These are phyloP conservation scores for Annulohypoxylon bovei DNA, from an alignment of 495 filamentous ascomycete species.

Conservation along the genomic window DNA sequence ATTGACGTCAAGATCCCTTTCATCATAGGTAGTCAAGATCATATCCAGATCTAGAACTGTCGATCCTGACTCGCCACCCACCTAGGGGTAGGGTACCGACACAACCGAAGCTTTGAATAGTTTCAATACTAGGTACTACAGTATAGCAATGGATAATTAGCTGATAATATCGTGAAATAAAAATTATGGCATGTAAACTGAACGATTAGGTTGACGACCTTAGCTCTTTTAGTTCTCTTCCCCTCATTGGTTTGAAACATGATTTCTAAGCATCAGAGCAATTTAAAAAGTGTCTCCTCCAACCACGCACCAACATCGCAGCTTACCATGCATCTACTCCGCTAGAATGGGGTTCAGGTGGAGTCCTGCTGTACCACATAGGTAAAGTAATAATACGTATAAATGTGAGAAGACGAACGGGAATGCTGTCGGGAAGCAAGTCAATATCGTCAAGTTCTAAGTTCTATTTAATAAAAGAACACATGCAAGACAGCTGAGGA, in stretches of 20 bases:
- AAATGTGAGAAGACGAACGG: constrained; percentile 1
- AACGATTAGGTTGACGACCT: constrained; percentile 9
- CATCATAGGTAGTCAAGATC: constrained; percentile 7
- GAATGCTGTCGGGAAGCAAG: constrained; percentile 12
- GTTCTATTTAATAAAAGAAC: constrained; percentile 22
- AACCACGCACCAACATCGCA: background rate
- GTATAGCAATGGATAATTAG: constrained; percentile 17
- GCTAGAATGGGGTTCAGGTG: background rate
- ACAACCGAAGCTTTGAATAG: background rate
- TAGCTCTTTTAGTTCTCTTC: constrained; percentile 11
- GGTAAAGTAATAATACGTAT: background rate
- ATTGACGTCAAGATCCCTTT: constrained; percentile 32
- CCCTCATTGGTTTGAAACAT: constrained; percentile 11
- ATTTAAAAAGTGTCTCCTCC: constrained; percentile 4
- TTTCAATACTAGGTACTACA: too few relatives aligned
- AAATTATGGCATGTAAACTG: constrained; percentile 3
- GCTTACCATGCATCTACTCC: background rate
- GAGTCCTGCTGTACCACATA: background rate
- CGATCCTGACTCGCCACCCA: constrained; percentile 34
- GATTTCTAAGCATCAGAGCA: constrained; percentile 35
- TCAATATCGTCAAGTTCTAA: constrained; percentile 17
- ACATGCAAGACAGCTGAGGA: constrained; percentile 13
- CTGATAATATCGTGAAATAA: constrained; percentile 34
- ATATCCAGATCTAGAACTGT: constrained; percentile 26
- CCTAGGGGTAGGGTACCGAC: background rate